Conservation (phyloP, 495 filamentous ascomycete genomes). For the Aspergillus egyptiacus region DNA sequence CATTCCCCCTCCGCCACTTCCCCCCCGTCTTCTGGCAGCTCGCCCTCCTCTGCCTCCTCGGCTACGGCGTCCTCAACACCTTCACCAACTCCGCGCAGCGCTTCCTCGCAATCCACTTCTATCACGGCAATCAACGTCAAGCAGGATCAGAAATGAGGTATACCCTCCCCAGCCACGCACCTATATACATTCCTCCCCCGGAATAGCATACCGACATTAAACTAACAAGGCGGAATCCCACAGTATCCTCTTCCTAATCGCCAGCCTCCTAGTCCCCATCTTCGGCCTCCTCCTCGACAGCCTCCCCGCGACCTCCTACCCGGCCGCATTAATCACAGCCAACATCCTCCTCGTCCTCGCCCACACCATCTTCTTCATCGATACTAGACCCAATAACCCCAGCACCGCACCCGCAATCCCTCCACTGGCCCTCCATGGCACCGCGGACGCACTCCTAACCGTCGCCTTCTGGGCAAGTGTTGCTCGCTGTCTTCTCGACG, state of each 20-base stretch:
- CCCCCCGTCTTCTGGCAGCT: slow-evolving; percentile 1
- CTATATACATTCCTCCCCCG: no score
- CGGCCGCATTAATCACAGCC: background rate
- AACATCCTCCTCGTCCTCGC: background rate
- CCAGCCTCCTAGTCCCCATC: background rate
- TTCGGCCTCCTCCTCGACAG: slow-evolving; percentile 2
- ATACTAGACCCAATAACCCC: background rate
- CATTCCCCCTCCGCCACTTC: background rate
- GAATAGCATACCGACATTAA: background rate
- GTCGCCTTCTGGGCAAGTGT: slow-evolving; percentile 3
- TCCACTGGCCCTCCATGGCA: background rate
- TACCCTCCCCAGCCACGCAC: no score
- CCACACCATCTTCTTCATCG: background rate
- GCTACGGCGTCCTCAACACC: slow-evolving; percentile 1
- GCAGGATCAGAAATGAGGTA: slow-evolving; percentile 3
- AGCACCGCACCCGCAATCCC: no score
- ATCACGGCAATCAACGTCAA: background rate
- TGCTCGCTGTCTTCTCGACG: background rate
- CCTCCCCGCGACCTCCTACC: background rate
- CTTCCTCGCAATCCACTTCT: slow-evolving; percentile 1
- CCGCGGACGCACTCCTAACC: background rate
- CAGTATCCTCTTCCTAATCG: slow-evolving; percentile 1
- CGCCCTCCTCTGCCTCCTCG: background rate
- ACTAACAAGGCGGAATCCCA: background rate
- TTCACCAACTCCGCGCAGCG: slow-evolving; percentile 10